A percentile compares a stretch with the other conserved stretches of the same genome.
Conservation (phyloP, 2,329 filamentous ascomycete genomes). For the Madurella mycetomatis region DNA sequence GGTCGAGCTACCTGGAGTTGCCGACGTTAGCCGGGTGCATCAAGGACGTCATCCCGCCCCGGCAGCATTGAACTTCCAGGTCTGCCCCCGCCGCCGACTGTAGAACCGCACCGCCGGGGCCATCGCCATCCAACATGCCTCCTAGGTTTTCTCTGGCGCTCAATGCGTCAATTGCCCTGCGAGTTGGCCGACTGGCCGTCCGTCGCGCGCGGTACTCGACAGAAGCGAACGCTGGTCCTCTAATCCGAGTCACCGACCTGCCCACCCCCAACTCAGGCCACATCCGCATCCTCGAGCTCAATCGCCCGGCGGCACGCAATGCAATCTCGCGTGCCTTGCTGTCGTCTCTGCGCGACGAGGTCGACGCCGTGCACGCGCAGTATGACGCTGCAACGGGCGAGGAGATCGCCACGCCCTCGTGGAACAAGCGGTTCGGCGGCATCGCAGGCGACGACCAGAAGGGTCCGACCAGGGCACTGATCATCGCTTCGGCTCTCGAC, state of each 20-base stretch:
- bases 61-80: neutral
- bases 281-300: slow-evolving; percentile 84
- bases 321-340: slow-evolving; percentile 81
- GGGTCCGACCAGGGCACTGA: slow-evolving; percentile 69
- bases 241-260: slow-evolving; percentile 68
- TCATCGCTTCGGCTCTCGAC: slow-evolving; percentile 82
- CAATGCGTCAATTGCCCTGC: slow-evolving; percentile 10
- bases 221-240: slow-evolving; percentile 39
- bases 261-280: slow-evolving; percentile 75
- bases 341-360: slow-evolving; percentile 62
- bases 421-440: slow-evolving; percentile 41
- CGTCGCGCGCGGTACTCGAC: slow-evolving; percentile 24
- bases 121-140: slow-evolving; percentile 8
- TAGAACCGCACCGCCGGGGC: neutral
- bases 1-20: neutral
- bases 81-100: neutral
- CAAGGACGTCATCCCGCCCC: neutral
- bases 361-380: slow-evolving; percentile 65
- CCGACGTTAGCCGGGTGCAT: neutral
- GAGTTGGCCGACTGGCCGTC: slow-evolving; percentile 8
- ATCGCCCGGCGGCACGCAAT: slow-evolving; percentile 80
- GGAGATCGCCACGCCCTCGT: slow-evolving; percentile 40
- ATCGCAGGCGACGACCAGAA: slow-evolving; percentile 40
- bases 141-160: slow-evolving; percentile 1
- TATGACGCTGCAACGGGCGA: slow-evolving; percentile 51